Percentiles rank a stretch among this genome's conserved stretches.
Conservation (phyloP, 768 basidiomycete genomes). For the Coprinopsis marcescibilis region DNA sequence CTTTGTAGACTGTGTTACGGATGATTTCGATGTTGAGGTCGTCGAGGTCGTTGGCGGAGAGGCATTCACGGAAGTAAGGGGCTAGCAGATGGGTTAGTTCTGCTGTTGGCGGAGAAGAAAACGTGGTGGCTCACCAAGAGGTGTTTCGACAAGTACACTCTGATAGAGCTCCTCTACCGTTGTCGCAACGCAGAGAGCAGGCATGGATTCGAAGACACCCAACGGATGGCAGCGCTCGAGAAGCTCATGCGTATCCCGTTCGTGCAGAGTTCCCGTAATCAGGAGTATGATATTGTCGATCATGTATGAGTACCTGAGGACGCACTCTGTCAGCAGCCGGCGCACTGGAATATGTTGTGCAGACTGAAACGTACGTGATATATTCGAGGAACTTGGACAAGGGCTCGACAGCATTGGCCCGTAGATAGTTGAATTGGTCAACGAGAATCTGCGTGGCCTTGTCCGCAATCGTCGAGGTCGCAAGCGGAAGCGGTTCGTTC, state of each 20-base stretch:
- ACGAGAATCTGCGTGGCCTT: conserved; percentile 94
- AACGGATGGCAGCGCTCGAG: conserved; percentile 95
- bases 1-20: conserved; percentile 97
- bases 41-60: conserved; percentile 93
- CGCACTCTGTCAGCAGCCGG: conserved; percentile 10
- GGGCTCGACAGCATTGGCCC: conserved; percentile 87
- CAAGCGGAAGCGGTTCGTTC: conserved; percentile 90
- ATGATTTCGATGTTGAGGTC: conserved; percentile 99
- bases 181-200: conserved; percentile 96
- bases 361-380: conserved; percentile 70
- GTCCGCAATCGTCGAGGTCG: conserved; percentile 93
- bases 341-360: neutral
- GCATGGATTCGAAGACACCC: conserved; percentile 97
- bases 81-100: conserved; percentile 35
- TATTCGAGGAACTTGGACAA: conserved; percentile 93
- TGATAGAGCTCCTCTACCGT: conserved; percentile 98
- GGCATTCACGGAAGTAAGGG: conserved; percentile 94
- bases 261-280: conserved; percentile 95
- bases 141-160: conserved; percentile 95
- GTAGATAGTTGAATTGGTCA: conserved; percentile 93
- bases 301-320: conserved; percentile 90
- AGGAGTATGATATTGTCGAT: conserved; percentile 98
- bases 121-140: conserved; percentile 62
- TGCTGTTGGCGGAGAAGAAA: neutral
- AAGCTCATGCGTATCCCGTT: conserved; percentile 95